These are phyloP conservation scores for Phytophthora ohioensis DNA, from an alignment of 352 stramenopile species.

Conservation along the genomic window DNA sequence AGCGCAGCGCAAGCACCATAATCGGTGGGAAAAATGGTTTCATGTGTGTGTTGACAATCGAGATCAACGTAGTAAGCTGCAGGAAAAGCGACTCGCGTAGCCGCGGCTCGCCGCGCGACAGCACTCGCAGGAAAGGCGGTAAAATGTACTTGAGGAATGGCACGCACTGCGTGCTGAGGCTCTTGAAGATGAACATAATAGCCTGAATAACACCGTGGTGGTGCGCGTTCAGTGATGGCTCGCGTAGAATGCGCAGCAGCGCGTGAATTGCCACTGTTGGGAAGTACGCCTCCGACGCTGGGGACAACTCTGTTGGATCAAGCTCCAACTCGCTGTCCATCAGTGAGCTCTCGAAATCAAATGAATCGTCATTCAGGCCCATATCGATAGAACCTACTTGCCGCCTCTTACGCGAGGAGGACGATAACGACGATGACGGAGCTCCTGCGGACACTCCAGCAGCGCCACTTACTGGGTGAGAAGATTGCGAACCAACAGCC, in stretches of 20 bases:
- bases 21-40: constrained; percentile 97
- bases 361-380: constrained; percentile 48
- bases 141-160: constrained; percentile 98
- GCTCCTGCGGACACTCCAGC: constrained; percentile 26
- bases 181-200: constrained; percentile 99
- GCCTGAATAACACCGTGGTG: constrained; percentile 98
- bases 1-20: constrained; percentile 96
- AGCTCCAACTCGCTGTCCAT: constrained; percentile 69
- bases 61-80: constrained; percentile 95
- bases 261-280: constrained; percentile 97
- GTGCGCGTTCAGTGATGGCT: constrained; percentile 95
- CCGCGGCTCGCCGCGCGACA: constrained; percentile 91
- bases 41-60: constrained; percentile 97
- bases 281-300: constrained; percentile 95
- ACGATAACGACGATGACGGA: constrained; percentile 28
- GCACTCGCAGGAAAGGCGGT: constrained; percentile 96
- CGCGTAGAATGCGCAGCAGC: constrained; percentile 96
- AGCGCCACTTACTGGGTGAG: constrained; percentile 36
- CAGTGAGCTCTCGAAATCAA: constrained; percentile 80
- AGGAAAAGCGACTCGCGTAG: constrained; percentile 97
- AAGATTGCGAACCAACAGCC: constrained; percentile 36
- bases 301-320: constrained; percentile 75
- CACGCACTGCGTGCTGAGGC: constrained; percentile 94
- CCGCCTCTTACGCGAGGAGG: constrained; percentile 39
- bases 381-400: constrained; percentile 31